Evolutionary conservation across 208 protist genomes (phyloP).

Genomic region (Strigomonas galati): DNA sequence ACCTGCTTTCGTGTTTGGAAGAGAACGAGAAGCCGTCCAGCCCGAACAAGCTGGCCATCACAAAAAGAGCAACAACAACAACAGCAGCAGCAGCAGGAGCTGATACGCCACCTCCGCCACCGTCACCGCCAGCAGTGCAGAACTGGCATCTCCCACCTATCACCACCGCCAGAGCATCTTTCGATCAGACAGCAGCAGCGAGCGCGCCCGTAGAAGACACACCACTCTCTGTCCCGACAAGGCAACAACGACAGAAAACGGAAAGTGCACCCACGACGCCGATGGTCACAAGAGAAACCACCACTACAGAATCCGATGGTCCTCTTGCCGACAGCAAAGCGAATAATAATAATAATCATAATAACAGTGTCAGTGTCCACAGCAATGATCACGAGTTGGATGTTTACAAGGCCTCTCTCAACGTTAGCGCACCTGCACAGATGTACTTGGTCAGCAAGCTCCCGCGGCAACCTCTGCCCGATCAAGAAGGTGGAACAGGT

Average conservation of each 20-base stretch:
- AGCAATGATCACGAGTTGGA: background rate
- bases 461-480: background rate
- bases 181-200: no score
- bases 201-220: no score
- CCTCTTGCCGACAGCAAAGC: background rate
- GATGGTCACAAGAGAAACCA: background rate
- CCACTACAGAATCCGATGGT: background rate
- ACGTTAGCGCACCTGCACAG: conserved; percentile 9
- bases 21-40: background rate
- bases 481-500: background rate
- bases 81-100: background rate
- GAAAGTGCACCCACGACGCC: background rate
- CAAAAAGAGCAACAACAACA: no score
- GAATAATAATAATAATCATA: conserved; percentile 3
- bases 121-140: no score
- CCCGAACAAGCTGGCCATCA: no score
- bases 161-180: no score
- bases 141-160: no score
- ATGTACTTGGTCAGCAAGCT: conserved; percentile 3
- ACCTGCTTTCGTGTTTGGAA: background rate
- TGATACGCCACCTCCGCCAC: no score
- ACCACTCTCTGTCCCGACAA: no score
- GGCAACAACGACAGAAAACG: no score
- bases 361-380: background rate
- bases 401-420: conserved; percentile 10